Evolutionary conservation across 345 rosid species (phyloP), one percentile per base, ranked within the genome.

Genomic region (Adansonia digitata): DNA sequence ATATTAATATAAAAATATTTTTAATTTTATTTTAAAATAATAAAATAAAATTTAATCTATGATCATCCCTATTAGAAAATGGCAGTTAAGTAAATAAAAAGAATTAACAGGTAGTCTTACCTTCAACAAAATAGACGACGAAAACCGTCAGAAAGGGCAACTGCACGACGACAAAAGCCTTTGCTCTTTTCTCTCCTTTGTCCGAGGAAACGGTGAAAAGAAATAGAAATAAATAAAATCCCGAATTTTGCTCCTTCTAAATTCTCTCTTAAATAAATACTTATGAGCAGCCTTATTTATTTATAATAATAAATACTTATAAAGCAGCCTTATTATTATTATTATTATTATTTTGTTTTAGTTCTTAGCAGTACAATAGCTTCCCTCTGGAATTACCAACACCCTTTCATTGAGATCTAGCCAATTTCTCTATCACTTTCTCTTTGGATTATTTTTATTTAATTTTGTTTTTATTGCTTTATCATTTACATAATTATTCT

Each of bases 321-420:
- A 67, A 46, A 26, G 39, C 55, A 43, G 55, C 55, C 48, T 37
- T 18, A 18, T 18, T 48, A 34, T 74, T 66, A 7, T 27, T 43
- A 3, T 43, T 43, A 11, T 43, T 59, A 71, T 24, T 34, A 27
- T 77, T 64, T 66, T 56, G 6, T 12, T 76, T 35, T 12, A 24
- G 72, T 42, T 75, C 74, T 77, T 75, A 78, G 85, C 87, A 76
- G 87, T 80, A 59, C 75, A 45, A 52, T 73, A 31, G 63, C 43
- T 71, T 72, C 62, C 37, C 40, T 57, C 48, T 37, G 14, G 43
- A 18, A 61, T 67, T 37, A 55, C 80, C 74, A 53, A 52, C n/a
- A 14, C 59, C 43, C 77, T 83, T 79, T 69, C 78, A 42, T n/a
- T n/a, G 56, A 39, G 60, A 20, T 55, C 26, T 55, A 75, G n/a